A percentile compares a stretch with the other conserved stretches of the same genome.
Evolutionary conservation across 2,329 filamentous ascomycete species (phyloP).

Genomic region (Pseudogymnoascus sp.): DNA sequence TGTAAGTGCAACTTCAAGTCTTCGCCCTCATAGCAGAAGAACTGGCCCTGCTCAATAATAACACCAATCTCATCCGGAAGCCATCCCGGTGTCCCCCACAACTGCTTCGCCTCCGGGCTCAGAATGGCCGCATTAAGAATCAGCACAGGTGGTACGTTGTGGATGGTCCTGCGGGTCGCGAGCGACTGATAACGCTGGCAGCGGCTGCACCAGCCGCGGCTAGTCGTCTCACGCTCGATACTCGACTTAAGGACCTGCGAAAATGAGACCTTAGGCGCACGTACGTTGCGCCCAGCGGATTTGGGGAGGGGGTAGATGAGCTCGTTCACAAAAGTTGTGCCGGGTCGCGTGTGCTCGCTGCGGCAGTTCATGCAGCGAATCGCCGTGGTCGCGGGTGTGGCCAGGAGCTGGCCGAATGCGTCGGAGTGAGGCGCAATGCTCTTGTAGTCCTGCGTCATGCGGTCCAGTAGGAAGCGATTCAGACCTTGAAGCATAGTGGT

Average conservation of each 20-base stretch:
- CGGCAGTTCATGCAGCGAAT: constrained; percentile 83
- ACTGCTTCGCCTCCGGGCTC: constrained; percentile 62
- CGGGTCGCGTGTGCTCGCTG: constrained; percentile 75
- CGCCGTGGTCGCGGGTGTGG: constrained; percentile 62
- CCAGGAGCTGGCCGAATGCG: constrained; percentile 66
- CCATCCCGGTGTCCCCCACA: constrained; percentile 89
- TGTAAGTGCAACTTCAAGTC: constrained; percentile 76
- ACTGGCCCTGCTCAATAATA: constrained; percentile 71
- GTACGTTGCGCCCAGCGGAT: constrained; percentile 40
- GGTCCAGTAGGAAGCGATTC: constrained; percentile 77
- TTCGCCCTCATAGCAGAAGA: constrained; percentile 91
- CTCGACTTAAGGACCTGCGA: constrained; percentile 89
- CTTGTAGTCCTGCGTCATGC: constrained; percentile 69
- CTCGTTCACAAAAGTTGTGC: constrained; percentile 76
- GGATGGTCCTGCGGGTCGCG: constrained; percentile 75
- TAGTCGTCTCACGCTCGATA: constrained; percentile 81
- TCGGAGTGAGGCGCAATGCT: constrained; percentile 55
- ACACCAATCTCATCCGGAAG: constrained; percentile 91
- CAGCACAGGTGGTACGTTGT: constrained; percentile 74
- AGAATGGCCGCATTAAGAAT: constrained; percentile 78
- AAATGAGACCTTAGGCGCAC: constrained; percentile 58
- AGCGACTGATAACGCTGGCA: constrained; percentile 89
- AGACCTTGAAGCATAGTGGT: constrained; percentile 80
- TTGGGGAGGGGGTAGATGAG: constrained; percentile 66
- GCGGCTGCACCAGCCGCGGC: constrained; percentile 85